A percentile compares a stretch with the other conserved stretches of the same genome.
Evolutionary conservation across 176 grass and related monocot genomes (phyloP).

Genomic region (Eleusine coracana): DNA sequence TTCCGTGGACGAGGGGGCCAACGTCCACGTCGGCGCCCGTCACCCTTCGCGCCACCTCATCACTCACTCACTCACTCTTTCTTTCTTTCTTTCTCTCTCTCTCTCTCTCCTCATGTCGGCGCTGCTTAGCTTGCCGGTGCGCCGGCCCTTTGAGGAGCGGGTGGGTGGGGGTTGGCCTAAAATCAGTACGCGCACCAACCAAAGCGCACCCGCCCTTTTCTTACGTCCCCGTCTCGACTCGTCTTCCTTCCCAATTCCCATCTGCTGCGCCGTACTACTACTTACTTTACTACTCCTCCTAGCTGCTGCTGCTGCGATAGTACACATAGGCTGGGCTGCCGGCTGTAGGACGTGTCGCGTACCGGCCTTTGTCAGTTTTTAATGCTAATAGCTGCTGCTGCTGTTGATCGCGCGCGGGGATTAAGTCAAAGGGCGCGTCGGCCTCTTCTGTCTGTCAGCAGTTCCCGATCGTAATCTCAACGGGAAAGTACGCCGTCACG

Average conservation of each 20-base stretch:
- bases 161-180: not conserved
- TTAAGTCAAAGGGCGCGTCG: not conserved
- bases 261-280: not conserved
- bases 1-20: slow-evolving; percentile 52
- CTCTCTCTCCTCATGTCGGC: slow-evolving; percentile 36
- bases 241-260: too few species aligned
- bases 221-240: not conserved
- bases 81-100: too few species aligned
- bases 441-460: not conserved
- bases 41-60: slow-evolving; percentile 30
- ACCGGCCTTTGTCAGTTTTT: not conserved
- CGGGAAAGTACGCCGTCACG: not conserved
- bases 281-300: too few species aligned
- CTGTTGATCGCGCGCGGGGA: not conserved
- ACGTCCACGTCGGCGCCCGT: slow-evolving; percentile 47
- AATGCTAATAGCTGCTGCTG: not conserved
- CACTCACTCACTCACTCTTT: too few species aligned
- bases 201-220: not conserved
- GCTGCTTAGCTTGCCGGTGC: not conserved
- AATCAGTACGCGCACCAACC: slow-evolving; percentile 36
- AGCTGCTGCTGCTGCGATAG: not conserved
- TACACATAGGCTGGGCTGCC: not conserved
- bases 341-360: not conserved
- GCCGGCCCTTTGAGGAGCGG: not conserved
- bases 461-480: not conserved